Base-by-base conservation (phyloP, 2,329 filamentous ascomycete species). In the Alternaria ventricosa region DNA sequence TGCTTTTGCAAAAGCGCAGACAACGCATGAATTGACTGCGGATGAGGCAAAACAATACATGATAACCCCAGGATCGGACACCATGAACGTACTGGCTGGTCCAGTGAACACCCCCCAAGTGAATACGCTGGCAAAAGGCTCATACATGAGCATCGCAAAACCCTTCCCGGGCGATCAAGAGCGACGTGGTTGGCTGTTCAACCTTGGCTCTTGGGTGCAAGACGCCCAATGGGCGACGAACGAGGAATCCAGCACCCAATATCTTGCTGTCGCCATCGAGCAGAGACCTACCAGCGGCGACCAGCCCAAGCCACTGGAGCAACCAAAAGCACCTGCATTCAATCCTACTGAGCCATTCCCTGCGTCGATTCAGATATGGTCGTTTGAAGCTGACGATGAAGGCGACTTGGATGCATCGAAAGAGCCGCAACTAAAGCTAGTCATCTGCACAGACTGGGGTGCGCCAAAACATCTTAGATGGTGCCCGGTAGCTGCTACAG, bases 371-470 rank as follows among this genome's bases (percentile, higher is more conserved):
- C 87, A 89, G 65, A 84, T 90, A 7, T 90, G 88, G 88, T 79
- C 83, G 6, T 87, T 90, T 67, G 77, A 80, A 41, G 80, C 82
- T 4, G 76, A 73, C 15, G 58, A 74, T 45, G 71, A 75, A 1
- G 79, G 80, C 13, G 78, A 75, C 3, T 75, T 88, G 7, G 82
- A 87, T 69, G 80, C 80, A 66, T 72, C 69, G 0, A 69, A 63
- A 9, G 69, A 79, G 15, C 87, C 88, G 4, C 72, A 75, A 47
- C 79, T 89, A 45, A 79, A 79, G 25, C 68, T 84, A 36, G 83
- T 86, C 4, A 73, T 89, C n/a, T 88, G 86, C 67, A 84, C 84
- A 3, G 81, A 87, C 22, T 88, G 86, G 83, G 88, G 87, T 3
- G 82, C 86, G 60, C 76, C 88, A 18, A 85, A 83, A 65, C 79